Conservation (phyloP, 139 green algal genomes). For the Haematococcus lacustris region DNA sequence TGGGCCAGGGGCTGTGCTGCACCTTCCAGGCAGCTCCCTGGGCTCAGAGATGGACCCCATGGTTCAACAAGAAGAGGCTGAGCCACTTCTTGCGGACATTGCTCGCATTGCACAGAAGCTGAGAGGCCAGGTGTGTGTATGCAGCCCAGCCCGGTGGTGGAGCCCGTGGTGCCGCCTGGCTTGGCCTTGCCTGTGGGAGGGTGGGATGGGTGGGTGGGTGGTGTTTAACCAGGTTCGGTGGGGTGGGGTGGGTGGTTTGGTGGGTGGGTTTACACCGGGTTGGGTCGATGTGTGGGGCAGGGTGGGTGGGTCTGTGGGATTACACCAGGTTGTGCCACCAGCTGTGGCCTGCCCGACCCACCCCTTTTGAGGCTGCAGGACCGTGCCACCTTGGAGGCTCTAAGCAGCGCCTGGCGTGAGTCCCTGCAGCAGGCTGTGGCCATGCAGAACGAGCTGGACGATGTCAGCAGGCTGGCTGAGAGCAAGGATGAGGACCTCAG, state of each 20-base stretch:
- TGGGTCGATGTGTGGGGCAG: too few species aligned
- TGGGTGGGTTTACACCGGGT: too few species aligned
- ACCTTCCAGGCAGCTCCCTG: background rate
- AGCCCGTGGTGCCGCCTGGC: too few species aligned
- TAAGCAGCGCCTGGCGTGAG: conserved; percentile 2
- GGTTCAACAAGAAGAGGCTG: background rate
- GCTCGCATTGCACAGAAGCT: background rate
- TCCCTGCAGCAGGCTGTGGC: background rate
- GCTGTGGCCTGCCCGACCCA: too few species aligned
- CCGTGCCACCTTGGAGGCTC: background rate
- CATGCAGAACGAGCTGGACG: conserved; percentile 26
- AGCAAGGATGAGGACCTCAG: conserved; percentile 12
- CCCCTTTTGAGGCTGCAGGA: conserved; percentile 9
- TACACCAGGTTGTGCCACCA: too few species aligned
- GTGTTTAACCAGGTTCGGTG: too few species aligned
- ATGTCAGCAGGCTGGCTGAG: background rate
- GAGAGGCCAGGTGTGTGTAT: background rate
- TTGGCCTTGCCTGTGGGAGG: background rate
- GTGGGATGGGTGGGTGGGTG: background rate
- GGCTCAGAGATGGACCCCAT: background rate
- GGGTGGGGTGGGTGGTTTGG: too few species aligned
- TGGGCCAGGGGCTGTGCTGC: too few species aligned
- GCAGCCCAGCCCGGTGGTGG: too few species aligned
- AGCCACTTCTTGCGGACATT: background rate
- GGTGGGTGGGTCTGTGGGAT: too few species aligned